Percentiles rank a stretch among this genome's conserved stretches.
These are phyloP conservation scores for Dovyalis caffra DNA, from an alignment of 345 rosid species.

Conservation along the genomic window DNA sequence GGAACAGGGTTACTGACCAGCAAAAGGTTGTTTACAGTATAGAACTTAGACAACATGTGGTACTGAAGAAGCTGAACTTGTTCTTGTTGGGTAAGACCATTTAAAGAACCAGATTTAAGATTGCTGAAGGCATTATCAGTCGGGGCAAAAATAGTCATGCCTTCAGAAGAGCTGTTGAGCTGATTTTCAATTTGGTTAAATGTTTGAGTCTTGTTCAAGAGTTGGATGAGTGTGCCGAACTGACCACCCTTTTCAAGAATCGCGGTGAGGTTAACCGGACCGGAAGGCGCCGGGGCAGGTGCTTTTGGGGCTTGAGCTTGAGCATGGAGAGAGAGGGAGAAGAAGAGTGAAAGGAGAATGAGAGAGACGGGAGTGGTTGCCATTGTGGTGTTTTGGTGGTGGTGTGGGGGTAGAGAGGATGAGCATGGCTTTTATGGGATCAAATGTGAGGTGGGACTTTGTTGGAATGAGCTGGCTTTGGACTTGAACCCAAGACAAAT, in stretches of 20 bases:
- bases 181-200: conserved; percentile 59
- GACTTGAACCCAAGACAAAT: conserved; percentile 4
- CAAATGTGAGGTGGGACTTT: conserved; percentile 21
- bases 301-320: conserved; percentile 44
- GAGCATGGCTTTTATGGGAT: conserved; percentile 29
- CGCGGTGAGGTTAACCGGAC: conserved; percentile 66
- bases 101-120: conserved; percentile 55
- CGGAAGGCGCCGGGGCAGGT: conserved; percentile 49
- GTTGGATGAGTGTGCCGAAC: conserved; percentile 52
- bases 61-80: conserved; percentile 60
- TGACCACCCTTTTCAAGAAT: conserved; percentile 72
- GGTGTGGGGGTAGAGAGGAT: conserved; percentile 16
- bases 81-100: conserved; percentile 38
- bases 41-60: conserved; percentile 63
- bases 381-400: conserved; percentile 34
- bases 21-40: conserved; percentile 47
- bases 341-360: conserved; percentile 26
- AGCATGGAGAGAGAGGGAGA: conserved; percentile 29
- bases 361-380: conserved; percentile 33
- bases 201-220: conserved; percentile 54
- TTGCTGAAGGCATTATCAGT: conserved; percentile 82
- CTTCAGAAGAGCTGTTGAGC: conserved; percentile 67
- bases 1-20: conserved; percentile 74
- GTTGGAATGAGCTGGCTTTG: conserved; percentile 55
- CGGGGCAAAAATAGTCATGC: conserved; percentile 80